Evolutionary conservation across 2,329 filamentous ascomycete species (phyloP).

Genomic region (Neofusicoccum cordaticola): DNA sequence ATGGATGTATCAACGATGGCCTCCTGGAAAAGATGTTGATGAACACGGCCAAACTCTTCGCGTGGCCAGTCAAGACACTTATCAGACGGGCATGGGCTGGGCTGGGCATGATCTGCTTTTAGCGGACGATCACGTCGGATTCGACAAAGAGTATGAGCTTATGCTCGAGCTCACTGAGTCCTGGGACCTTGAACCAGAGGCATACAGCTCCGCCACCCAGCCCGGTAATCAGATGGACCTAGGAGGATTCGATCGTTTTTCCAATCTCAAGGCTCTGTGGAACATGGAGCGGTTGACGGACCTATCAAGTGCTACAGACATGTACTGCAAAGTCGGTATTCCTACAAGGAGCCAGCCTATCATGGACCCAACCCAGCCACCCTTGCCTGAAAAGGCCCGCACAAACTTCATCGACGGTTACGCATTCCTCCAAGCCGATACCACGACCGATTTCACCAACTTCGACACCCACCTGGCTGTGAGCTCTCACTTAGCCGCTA

Average conservation of each 20-base stretch:
- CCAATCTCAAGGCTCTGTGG: constrained; percentile 8
- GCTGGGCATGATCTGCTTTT: constrained; percentile 60
- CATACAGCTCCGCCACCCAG: constrained; percentile 23
- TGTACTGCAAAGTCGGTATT: constrained; percentile 51
- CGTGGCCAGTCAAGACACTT: constrained; percentile 79
- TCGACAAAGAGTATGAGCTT: constrained; percentile 59
- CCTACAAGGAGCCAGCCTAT: constrained; percentile 23
- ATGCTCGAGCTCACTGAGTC: constrained; percentile 64
- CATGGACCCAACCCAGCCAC: constrained; percentile 63
- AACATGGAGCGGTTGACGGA: constrained; percentile 47
- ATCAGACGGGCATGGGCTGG: constrained; percentile 73
- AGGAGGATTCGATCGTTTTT: neutral
- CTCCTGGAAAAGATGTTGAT: constrained; percentile 67
- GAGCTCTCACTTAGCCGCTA: constrained; percentile 27
- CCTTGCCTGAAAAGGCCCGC: constrained; percentile 53
- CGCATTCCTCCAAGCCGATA: constrained; percentile 53
- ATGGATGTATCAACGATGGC: constrained; percentile 82
- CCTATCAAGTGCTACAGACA: constrained; percentile 62
- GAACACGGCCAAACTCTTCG: constrained; percentile 65
- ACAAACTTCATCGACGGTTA: constrained; percentile 55
- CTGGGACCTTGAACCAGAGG: constrained; percentile 49
- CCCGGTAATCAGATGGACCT: neutral
- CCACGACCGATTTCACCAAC: constrained; percentile 43
- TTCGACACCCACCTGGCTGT: constrained; percentile 37
- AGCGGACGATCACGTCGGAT: constrained; percentile 34